Evolutionary conservation across 1,284 basidiomycete species (phyloP).

Genomic region (Moniliophthora roreri): DNA sequence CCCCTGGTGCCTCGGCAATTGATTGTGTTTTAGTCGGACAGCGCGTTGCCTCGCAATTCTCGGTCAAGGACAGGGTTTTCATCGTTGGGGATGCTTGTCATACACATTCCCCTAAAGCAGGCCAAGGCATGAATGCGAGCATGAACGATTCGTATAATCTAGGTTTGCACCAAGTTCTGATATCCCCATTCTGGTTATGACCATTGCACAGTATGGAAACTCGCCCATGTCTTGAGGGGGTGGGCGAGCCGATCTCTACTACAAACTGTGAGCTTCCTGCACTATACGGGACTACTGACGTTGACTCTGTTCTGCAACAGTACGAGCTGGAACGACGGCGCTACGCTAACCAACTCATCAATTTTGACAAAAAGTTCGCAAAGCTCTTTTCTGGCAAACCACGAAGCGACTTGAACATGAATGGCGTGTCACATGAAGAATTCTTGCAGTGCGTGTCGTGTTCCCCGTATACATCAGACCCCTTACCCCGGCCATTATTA

Average conservation of each 20-base stretch:
- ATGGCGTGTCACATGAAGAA: slow-evolving; percentile 67
- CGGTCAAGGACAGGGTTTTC: slow-evolving; percentile 69
- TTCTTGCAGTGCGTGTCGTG: slow-evolving; percentile 50
- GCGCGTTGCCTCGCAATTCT: slow-evolving; percentile 71
- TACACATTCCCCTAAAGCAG: slow-evolving; percentile 82
- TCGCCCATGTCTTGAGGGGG: slow-evolving; percentile 70
- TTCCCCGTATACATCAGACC: not conserved
- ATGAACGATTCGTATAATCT: slow-evolving; percentile 86
- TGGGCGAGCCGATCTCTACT: slow-evolving; percentile 67
- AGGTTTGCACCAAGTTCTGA: slow-evolving; percentile 30
- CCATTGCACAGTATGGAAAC: slow-evolving; percentile 62
- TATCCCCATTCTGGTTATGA: not conserved
- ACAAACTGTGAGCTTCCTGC: slow-evolving; percentile 56
- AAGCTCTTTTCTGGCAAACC: slow-evolving; percentile 79
- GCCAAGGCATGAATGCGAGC: slow-evolving; percentile 76
- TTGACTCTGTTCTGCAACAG: slow-evolving; percentile 29
- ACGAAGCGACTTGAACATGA: slow-evolving; percentile 49
- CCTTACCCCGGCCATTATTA: slow-evolving; percentile 22
- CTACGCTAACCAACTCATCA: slow-evolving; percentile 79
- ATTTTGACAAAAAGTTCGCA: slow-evolving; percentile 77
- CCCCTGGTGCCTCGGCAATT: not conserved
- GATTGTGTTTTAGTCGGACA: slow-evolving; percentile 53
- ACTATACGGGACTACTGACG: not conserved
- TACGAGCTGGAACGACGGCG: slow-evolving; percentile 73
- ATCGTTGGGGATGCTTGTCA: slow-evolving; percentile 84